Conservation (phyloP, 177 flowering plant genomes). For the Telopea speciosissima region DNA sequence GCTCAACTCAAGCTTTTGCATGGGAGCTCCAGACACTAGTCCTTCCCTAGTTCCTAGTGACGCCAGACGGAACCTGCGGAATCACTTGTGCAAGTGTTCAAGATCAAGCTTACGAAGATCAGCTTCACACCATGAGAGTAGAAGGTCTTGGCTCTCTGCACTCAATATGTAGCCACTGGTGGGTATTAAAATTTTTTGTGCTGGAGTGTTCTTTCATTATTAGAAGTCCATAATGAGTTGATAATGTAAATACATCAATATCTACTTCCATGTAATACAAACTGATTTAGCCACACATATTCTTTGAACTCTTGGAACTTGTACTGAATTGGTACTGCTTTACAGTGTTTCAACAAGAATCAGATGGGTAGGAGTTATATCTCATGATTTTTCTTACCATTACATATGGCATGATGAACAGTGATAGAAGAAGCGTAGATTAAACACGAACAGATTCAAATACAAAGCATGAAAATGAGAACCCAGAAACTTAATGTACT, state of each 20-base stretch:
- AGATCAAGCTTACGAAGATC: constrained; percentile 47
- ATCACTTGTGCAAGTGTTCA: constrained; percentile 44
- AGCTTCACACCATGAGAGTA: constrained; percentile 44
- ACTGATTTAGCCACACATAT: not conserved
- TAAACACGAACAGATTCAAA: too few species aligned
- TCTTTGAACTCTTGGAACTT: too few species aligned
- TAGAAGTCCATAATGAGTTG: not conserved
- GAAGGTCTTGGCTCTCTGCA: constrained; percentile 59
- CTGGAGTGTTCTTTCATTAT: constrained; percentile 4
- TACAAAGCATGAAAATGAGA: too few species aligned
- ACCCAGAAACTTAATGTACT: too few species aligned
- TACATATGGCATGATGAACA: too few species aligned
- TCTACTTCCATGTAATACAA: not conserved
- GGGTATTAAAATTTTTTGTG: constrained; percentile 27
- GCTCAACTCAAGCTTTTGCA: constrained; percentile 55
- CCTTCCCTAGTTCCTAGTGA: constrained; percentile 39
- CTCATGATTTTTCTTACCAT: too few species aligned
- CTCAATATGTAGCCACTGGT: constrained; percentile 46
- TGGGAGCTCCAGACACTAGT: constrained; percentile 50
- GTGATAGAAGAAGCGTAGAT: too few species aligned
- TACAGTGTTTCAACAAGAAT: too few species aligned
- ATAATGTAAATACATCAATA: constrained; percentile 11
- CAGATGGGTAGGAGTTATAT: too few species aligned
- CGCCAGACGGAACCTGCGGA: constrained; percentile 21
- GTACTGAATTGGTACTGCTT: too few species aligned